Percentiles rank a stretch among this genome's conserved stretches.
phyloP scores from a whole-genome alignment of 768 basidiomycete species.

The Serendipita vermifera region DNA sequence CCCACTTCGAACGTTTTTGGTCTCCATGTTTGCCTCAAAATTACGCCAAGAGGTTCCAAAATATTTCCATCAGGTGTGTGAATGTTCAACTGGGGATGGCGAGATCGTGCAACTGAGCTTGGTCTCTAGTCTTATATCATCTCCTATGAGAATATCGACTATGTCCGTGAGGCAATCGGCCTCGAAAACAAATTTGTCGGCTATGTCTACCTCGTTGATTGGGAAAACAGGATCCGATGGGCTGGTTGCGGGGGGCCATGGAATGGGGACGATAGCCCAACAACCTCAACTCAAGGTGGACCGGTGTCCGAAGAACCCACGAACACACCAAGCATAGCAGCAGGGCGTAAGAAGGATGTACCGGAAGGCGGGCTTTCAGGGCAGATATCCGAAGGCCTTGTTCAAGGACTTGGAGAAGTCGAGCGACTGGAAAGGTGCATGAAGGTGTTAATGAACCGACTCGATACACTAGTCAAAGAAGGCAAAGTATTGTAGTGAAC shows the following conservation, averaged over 20 bases:
- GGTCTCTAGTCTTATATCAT: constrained; percentile 65
- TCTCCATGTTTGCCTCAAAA: constrained; percentile 67
- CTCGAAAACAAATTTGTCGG: constrained; percentile 85
- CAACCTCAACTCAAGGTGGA: background rate
- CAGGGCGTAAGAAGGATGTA: background rate
- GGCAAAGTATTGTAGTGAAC: background rate
- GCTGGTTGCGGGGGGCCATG: constrained; percentile 52
- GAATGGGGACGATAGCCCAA: background rate
- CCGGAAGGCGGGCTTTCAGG: constrained; percentile 1
- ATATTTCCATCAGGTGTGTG: constrained; percentile 6
- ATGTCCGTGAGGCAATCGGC: constrained; percentile 69
- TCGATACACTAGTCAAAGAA: background rate
- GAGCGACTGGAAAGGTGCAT: constrained; percentile 4
- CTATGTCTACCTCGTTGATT: constrained; percentile 84
- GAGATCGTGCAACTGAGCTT: background rate
- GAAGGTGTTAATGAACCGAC: background rate
- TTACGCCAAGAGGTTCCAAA: constrained; percentile 53
- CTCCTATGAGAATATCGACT: constrained; percentile 75
- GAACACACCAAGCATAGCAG: background rate
- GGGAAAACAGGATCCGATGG: constrained; percentile 78
- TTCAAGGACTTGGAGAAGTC: background rate
- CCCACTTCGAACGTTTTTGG: constrained; percentile 77
- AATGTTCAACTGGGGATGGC: too few relatives aligned
- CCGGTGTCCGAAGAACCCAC: background rate
- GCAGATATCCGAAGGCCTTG: constrained; percentile 2